Conservation (phyloP, 2,329 filamentous ascomycete species). For the Penicillium corylophilum region DNA sequence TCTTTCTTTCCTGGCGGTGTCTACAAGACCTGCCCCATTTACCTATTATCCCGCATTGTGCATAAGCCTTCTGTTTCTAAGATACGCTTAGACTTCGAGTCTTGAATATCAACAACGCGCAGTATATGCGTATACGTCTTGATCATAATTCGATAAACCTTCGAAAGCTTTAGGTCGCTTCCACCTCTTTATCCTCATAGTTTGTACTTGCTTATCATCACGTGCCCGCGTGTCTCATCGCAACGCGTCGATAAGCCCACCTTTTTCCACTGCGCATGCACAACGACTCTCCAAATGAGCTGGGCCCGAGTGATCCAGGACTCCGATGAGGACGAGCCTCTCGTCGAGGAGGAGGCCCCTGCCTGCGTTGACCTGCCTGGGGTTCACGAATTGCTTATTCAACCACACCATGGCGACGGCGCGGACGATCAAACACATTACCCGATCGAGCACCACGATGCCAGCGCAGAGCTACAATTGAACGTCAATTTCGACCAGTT, state of each 20-base stretch:
- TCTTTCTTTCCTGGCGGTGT: not conserved
- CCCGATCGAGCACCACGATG: slow-evolving; percentile 10
- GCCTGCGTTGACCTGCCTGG: slow-evolving; percentile 22
- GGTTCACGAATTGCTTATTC: slow-evolving; percentile 11
- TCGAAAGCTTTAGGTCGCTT: not conserved
- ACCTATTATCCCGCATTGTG: slow-evolving; percentile 5
- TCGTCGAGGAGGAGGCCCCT: slow-evolving; percentile 27
- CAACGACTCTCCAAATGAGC: slow-evolving; percentile 30
- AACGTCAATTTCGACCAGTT: slow-evolving; percentile 41
- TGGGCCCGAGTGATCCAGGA: slow-evolving; percentile 43
- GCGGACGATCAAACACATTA: slow-evolving; percentile 10
- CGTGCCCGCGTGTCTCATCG: slow-evolving; percentile 2
- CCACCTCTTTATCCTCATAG: not conserved
- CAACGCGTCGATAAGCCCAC: slow-evolving; percentile 10
- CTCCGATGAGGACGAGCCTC: slow-evolving; percentile 44
- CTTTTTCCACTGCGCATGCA: slow-evolving; percentile 1
- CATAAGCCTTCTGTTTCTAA: slow-evolving; percentile 11
- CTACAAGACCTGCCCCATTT: not conserved
- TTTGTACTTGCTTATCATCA: slow-evolving; percentile 4
- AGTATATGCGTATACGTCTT: not conserved
- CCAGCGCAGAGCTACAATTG: slow-evolving; percentile 20
- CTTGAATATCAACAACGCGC: slow-evolving; percentile 1
- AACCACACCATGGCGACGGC: slow-evolving; percentile 11
- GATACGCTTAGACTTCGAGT: slow-evolving; percentile 1
- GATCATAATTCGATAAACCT: not conserved